Evolutionary conservation across 2,329 filamentous ascomycete species (phyloP), one percentile per base, ranked within the genome.

Genomic region (Penicillium sp.): DNA sequence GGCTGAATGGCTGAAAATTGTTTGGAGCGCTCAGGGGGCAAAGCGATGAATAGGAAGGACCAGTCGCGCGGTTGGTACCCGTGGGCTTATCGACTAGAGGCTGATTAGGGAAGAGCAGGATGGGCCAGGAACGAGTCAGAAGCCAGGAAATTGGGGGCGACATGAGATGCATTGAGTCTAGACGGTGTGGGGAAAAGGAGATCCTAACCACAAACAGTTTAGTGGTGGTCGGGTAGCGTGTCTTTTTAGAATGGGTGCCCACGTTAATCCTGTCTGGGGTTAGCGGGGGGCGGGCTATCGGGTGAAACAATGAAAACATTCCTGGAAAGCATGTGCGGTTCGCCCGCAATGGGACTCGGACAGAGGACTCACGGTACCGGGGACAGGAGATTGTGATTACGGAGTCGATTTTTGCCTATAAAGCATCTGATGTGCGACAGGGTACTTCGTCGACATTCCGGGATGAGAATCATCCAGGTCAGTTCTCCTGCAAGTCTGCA

Each of bases 211-310:
- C 6, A 46, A 46, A 11, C 8, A 10, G 40, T 22, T 43, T 43
- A 28, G 25, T 28, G 26, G 4, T 2, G 25, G 6, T 30, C 28
- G 6, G 10, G n/a, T 48, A 10, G 14, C 26, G 19, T 43, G 19
- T 43, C 43, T 48, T 48, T 48, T 30, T n/a, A 10, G 26, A n/a
- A 30, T 48, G 10, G 26, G 26, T 48, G 30, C 45, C 45, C 45
- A 48, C 45, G 30, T 51, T 51, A 33, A 35, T 10, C 48, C 48
- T 14, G 48, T 51, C 48, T 51, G 48, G 48, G 48, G 48, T 51
- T 51, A 51, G 48, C 30, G 48, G 48, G 48, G 48, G 48, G 45
- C 26, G 25, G 45, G 45, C 14, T n/a, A 10, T 30, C 45, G 45
- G 45, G 40, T 43, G 26, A 48, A 46, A 46, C 43, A 30, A 30